These are phyloP conservation scores for Silene vulgaris DNA, from an alignment of 179 eudicot species.

Conservation along the genomic window DNA sequence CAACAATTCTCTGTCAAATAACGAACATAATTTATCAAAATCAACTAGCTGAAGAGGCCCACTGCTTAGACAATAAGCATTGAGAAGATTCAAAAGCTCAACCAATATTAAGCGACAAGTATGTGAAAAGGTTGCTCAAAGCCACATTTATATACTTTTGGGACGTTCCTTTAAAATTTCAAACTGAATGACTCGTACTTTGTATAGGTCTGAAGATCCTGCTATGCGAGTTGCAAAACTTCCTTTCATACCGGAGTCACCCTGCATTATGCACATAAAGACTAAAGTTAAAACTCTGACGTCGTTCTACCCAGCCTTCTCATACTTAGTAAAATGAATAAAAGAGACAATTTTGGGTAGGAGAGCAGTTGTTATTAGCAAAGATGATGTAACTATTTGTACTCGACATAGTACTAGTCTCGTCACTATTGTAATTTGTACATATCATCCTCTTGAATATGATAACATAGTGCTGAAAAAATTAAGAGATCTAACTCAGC, in stretches of 20 bases:
- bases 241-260: conserved; percentile 90
- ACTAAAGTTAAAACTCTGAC: neutral
- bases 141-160: neutral
- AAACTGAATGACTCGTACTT: conserved; percentile 37
- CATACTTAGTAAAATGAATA: neutral
- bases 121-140: conserved; percentile 10
- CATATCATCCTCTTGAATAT: conserved; percentile 11
- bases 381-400: neutral
- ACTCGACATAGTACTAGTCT: neutral
- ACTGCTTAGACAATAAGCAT: neutral
- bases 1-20: conserved; percentile 1
- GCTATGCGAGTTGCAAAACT: conserved; percentile 84
- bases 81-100: neutral
- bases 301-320: neutral
- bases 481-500: neutral
- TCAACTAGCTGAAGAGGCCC: conserved; percentile 8
- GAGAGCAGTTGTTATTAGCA: neutral
- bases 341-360: neutral
- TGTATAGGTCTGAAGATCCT: conserved; percentile 91
- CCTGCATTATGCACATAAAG: conserved; percentile 39
- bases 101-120: neutral
- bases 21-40: neutral
- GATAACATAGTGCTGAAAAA: neutral
- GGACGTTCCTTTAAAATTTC: neutral
- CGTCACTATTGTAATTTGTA: conserved; percentile 1